Base-by-base conservation (phyloP, 495 filamentous ascomycete species). In the Cudoniella acicularis region DNA sequence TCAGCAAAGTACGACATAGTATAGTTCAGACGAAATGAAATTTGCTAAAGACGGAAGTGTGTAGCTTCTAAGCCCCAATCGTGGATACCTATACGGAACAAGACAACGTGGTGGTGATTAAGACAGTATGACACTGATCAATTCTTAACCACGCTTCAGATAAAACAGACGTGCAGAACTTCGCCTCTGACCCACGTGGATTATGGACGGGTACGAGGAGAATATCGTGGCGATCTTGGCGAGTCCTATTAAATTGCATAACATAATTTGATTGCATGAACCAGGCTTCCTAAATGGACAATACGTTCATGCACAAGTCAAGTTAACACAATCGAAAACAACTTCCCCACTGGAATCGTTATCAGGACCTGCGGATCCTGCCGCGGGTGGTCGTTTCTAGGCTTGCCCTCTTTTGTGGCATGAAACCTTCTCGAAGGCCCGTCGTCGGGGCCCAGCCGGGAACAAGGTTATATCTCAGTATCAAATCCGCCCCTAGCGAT, bases 381-480 rank as follows among this genome's bases (percentile, higher is more conserved):
- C 61, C 61, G 49, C 46, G n/a, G 45, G 4, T 22, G 42, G 13
- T 21, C 20, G 21, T 13, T n/a, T 25, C 16, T 47, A 10, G 40
- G 18, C 52, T 62, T 58, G 50, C 60, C 54, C 56, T 60, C 56
- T 56, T 60, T 57, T 43, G 50, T 27, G 52, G 52, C 42, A 18
- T 64, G 62, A 60, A 57, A 60, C 57, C 27, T 64, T 64, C 62
- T 55, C 52, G 62, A 64, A 64, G 62, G 26, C 23, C 53, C 54
- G 54, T 60, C 45, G 46, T 54, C 53, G 57, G 43, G 57, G 57
- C 49, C 52, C 53, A 25, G n/a, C 36, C 50, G 60, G 54, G 52
- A 49, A 49, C 48, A 27, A n/a, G 24, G 40, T n/a, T 17, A 24
- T 2, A 16, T 53, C 46, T 26, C 20, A 47, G 51, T 16, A 50